Evolutionary conservation across 176 grass and related monocot genomes (phyloP).

Genomic region (Carex kokanica): DNA sequence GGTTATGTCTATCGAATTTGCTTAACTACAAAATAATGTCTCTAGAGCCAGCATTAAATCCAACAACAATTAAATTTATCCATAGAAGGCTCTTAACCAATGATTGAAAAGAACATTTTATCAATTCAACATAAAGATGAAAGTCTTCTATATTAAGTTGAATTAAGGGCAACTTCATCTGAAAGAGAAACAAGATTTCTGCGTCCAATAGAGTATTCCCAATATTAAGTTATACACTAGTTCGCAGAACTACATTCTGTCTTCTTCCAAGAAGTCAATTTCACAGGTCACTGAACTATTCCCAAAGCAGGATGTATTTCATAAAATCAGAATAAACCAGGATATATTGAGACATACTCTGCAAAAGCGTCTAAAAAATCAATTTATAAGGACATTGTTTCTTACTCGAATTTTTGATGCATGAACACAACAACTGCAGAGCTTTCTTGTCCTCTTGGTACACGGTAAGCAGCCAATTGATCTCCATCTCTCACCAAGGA

Average conservation of each 20-base stretch:
- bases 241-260: neutral
- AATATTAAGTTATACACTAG: neutral
- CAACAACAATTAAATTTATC: neutral
- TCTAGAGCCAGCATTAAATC: neutral
- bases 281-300: neutral
- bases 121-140: neutral
- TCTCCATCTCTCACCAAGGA: slow-evolving; percentile 84
- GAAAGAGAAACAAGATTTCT: neutral
- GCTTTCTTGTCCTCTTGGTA: slow-evolving; percentile 61
- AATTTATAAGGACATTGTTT: slow-evolving; percentile 16
- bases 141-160: neutral
- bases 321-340: neutral
- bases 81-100: neutral
- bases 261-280: neutral
- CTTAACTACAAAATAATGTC: neutral
- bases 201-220: neutral
- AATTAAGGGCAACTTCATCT: neutral
- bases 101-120: neutral
- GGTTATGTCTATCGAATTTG: neutral
- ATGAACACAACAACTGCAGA: slow-evolving; percentile 67
- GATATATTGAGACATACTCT: neutral
- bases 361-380: neutral
- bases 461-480: slow-evolving; percentile 65
- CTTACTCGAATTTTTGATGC: slow-evolving; percentile 81
- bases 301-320: neutral